These are phyloP conservation scores for Craterostigma plantagineum DNA, from an alignment of 257 asterid genomes.

Conservation along the genomic window DNA sequence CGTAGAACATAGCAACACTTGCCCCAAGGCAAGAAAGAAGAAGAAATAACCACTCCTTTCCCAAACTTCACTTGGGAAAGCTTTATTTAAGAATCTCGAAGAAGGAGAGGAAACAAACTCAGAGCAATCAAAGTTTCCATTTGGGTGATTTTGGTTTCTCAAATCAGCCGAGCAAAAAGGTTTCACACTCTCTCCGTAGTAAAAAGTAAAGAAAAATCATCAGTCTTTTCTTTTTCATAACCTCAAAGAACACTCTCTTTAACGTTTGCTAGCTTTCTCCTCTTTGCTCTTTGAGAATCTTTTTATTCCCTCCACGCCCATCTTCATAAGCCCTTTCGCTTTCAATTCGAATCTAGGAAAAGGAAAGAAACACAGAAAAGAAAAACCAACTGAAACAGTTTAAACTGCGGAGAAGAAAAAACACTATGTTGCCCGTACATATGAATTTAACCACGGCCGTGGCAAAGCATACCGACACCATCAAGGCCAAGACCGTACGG, in stretches of 20 bases:
- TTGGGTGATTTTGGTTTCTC: slow-evolving; percentile 17
- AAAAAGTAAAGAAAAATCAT: too few relatives aligned
- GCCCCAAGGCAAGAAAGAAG: too few relatives aligned
- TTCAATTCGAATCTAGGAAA: slow-evolving; percentile 42
- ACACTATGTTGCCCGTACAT: slow-evolving; percentile 32
- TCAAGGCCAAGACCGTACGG: slow-evolving; percentile 24
- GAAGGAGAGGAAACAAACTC: neutral
- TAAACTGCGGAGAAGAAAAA: too few relatives aligned
- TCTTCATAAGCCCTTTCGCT: slow-evolving; percentile 17
- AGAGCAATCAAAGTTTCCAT: slow-evolving; percentile 22
- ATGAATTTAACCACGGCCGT: slow-evolving; percentile 21
- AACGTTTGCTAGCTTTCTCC: slow-evolving; percentile 41
- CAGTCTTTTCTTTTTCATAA: slow-evolving; percentile 1
- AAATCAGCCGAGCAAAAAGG: neutral
- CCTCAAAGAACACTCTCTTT: slow-evolving; percentile 16
- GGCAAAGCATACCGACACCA: too few relatives aligned
- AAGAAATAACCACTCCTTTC: slow-evolving; percentile 1
- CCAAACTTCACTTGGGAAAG: neutral
- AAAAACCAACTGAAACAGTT: too few relatives aligned
- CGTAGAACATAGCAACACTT: too few relatives aligned
- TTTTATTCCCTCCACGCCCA: slow-evolving; percentile 6
- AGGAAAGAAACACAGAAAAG: slow-evolving; percentile 11
- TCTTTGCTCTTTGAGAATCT: slow-evolving; percentile 38
- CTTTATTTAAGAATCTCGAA: slow-evolving; percentile 9
- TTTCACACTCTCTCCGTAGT: too few relatives aligned